These are phyloP conservation scores for Poterioochromonas sp. DNA, from an alignment of 352 stramenopile genomes.

Conservation along the genomic window DNA sequence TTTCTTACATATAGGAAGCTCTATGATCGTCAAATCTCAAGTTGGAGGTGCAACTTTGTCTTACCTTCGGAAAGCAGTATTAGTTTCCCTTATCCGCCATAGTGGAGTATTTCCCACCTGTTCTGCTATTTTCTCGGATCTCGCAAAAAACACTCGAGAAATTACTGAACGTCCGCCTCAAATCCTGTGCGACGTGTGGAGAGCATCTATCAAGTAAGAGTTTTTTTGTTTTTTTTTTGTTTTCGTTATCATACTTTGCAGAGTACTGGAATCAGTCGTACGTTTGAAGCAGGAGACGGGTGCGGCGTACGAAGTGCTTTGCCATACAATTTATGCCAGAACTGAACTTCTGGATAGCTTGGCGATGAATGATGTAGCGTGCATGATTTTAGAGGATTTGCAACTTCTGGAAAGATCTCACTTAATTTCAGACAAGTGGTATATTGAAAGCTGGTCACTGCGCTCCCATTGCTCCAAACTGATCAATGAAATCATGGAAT, in stretches of 20 bases:
- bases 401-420: not conserved
- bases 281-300: not conserved
- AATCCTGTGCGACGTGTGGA: not conserved
- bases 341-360: not conserved
- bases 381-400: not conserved
- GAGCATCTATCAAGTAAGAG: not conserved
- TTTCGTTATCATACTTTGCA: no score
- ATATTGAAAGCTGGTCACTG: not conserved
- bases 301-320: not conserved
- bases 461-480: not conserved
- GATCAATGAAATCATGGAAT: not conserved
- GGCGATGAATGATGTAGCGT: not conserved
- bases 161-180: not conserved
- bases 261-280: not conserved
- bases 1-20: not conserved
- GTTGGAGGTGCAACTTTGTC: not conserved
- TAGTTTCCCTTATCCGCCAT: not conserved
- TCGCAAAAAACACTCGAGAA: not conserved
- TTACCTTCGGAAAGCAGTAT: not conserved
- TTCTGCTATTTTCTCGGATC: not conserved
- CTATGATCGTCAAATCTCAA: not conserved
- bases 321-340: not conserved
- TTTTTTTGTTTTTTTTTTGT: no score
- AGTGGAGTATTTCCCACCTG: not conserved
- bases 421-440: not conserved